Evolutionary conservation across 2,329 filamentous ascomycete genomes (phyloP), one percentile per base, ranked within the genome.

Genomic region (Paraconiothyrium sp.): DNA sequence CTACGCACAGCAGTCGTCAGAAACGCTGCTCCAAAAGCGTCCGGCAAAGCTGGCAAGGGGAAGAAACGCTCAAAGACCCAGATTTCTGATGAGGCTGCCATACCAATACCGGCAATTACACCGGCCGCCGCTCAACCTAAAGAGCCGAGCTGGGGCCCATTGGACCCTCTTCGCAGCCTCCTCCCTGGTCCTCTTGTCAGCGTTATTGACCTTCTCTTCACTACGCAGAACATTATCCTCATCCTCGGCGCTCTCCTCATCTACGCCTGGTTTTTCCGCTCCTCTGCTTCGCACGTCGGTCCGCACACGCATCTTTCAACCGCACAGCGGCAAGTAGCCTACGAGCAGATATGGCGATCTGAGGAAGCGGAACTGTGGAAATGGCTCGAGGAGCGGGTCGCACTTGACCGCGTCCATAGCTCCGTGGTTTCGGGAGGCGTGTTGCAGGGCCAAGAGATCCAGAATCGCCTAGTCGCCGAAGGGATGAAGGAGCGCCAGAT

Each of bases 311-410:
- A 74, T 1, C 66, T 68, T 58, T 77, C 79, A 0, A 74, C 81
- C 3, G 86, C 91, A 0, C 89, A 94, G 58, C 87, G 93, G 6
- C 81, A 93, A 16, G 89, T 90, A 2, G 93, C 92, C 0, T 98
- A 97, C 76, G 94, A 98, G 68, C 92, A 97, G 79, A 91, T 98
- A 73, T 99, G 94, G 94, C 86, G 89, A 39, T 84, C 88, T 44
- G 93, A 97, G 77, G 94, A 97, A 76, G 92, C 88, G 67, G 92
- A 95, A 70, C 82, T 97, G 10, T 97, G 94, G 94, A 90, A 92
- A 60, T 97, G 94, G 94, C 82, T 97, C 4, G 94, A 97, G 77
- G 92, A 97, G 70, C 86, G 94, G 20, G 89, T 93, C 1, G 91
- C 92, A 2, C 82, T 95, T 75, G 90, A 93, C 59, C 82, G 83